Conservation (phyloP, 192 early-diverging fungal species). For the Linnemannia zychae region DNA sequence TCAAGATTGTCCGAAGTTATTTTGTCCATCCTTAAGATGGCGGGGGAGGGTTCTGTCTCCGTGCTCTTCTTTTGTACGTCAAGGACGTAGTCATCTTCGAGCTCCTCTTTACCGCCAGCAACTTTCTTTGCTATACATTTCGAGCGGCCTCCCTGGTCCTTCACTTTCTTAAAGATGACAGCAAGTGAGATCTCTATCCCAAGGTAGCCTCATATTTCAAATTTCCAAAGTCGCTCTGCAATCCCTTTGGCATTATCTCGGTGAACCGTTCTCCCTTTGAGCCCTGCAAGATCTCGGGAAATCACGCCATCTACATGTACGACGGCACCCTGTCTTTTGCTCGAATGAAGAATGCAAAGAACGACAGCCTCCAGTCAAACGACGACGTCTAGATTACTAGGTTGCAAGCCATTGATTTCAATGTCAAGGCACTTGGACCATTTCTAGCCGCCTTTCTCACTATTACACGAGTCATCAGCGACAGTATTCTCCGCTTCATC, state of each 20-base stretch:
- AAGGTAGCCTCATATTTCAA: conserved; percentile 7
- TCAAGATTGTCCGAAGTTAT: neutral
- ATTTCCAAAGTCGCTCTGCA: neutral
- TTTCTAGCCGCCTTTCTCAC: neutral
- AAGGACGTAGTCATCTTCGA: no score
- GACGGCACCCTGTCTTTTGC: neutral
- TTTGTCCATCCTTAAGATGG: neutral
- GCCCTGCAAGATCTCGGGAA: neutral
- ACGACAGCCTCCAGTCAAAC: neutral
- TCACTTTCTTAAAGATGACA: conserved; percentile 32
- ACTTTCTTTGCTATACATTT: conserved; percentile 12
- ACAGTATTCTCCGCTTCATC: conserved; percentile 14
- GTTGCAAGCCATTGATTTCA: neutral
- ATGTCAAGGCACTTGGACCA: neutral
- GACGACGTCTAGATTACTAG: neutral
- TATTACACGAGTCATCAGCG: neutral
- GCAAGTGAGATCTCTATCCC: conserved; percentile 23
- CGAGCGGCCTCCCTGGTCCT: conserved; percentile 12
- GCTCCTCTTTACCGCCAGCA: no score
- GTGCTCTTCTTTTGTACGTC: no score
- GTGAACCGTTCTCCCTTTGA: conserved; percentile 7
- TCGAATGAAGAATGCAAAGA: neutral
- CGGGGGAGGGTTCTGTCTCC: neutral
- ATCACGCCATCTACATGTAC: neutral
- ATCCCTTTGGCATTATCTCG: conserved; percentile 32